phyloP scores from a whole-genome alignment of 257 asterid genomes.

The Salvia hispanica region DNA sequence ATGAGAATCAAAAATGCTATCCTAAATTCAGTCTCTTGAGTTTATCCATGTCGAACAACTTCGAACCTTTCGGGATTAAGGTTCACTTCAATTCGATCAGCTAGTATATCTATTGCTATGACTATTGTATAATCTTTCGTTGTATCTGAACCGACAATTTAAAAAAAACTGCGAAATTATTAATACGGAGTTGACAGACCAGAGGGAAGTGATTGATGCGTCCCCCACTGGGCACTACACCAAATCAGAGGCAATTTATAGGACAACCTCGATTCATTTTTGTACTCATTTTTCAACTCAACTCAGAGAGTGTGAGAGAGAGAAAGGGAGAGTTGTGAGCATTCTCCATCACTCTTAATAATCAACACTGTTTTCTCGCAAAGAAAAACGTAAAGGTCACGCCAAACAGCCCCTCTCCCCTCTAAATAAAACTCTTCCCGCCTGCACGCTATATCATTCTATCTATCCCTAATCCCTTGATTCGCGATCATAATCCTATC shows the following conservation, averaged over 20 bases:
- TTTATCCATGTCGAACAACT: too few species aligned
- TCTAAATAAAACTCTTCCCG: slow-evolving; percentile 21
- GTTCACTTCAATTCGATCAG: too few species aligned
- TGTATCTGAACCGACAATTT: too few species aligned
- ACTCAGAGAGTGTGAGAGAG: slow-evolving; percentile 12
- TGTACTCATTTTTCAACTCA: slow-evolving; percentile 32
- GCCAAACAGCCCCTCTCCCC: slow-evolving; percentile 38
- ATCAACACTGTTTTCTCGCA: slow-evolving; percentile 51
- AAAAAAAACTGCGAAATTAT: neutral
- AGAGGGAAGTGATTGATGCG: slow-evolving; percentile 39
- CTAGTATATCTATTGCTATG: too few species aligned
- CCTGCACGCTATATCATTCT: slow-evolving; percentile 1
- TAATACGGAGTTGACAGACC: slow-evolving; percentile 20
- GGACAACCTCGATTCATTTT: slow-evolving; percentile 38
- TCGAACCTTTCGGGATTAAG: too few species aligned
- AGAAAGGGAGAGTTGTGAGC: slow-evolving; percentile 6
- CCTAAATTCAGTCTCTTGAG: too few species aligned
- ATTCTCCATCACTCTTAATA: slow-evolving; percentile 59
- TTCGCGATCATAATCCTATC: slow-evolving; percentile 7
- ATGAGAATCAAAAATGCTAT: too few species aligned
- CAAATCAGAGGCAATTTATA: slow-evolving; percentile 30
- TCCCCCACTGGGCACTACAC: slow-evolving; percentile 18
- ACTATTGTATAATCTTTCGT: too few species aligned
- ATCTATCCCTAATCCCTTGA: slow-evolving; percentile 14
- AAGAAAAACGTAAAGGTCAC: slow-evolving; percentile 74